Evolutionary conservation across 352 stramenopile genomes (phyloP), one percentile per base, ranked within the genome.

Genomic region (Elongisporangium senticosum): DNA sequence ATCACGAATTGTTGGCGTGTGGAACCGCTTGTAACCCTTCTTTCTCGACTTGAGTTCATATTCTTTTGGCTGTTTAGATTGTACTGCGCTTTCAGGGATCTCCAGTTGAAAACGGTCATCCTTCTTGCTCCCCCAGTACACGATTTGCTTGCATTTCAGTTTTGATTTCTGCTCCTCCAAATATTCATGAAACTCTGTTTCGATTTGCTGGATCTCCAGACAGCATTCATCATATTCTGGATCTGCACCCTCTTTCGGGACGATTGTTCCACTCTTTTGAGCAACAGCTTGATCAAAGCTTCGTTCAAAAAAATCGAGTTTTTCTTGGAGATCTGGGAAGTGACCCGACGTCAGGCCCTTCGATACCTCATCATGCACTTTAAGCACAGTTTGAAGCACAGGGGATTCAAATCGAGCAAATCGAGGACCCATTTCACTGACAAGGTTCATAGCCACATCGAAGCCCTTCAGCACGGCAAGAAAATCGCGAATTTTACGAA

Each of bases 281-380:
- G 98, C 96, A 37, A 90, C 74, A 23, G 89, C 76, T 62, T 95
- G 89, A 65, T 99, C 93, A 74, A 99, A 99, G 19, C 97, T 98
- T 10, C 90, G 80, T 56, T 97, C 88, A 70, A 99, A 99, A 71
- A 91, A 98, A 63, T 95, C 84, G 4, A 99, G 70, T 37, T 95
- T 89, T 20, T 96, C 71, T 10, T 72, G 81, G 61, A 99, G 83
- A 51, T 98, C 85, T 1, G 93, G 85, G 33, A 98, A 98, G 28
- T 86, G 87, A 0, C 89, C 89, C 2, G 43, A 33, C 13, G 49
- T 22, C 21, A 48, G 37, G 2, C 39, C 59, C n/a, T 50, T 23
- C 11, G 19, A 37, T 8, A 52, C 51, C 7, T 33, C 7, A 26
- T 69, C 49, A 22, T 72, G 67, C 7, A 67, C 72, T 58, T 83